Percentiles rank a stretch among this genome's conserved stretches.
Evolutionary conservation across 805 yeast species (phyloP).

Genomic region (Kluyveromyces aestuarii): DNA sequence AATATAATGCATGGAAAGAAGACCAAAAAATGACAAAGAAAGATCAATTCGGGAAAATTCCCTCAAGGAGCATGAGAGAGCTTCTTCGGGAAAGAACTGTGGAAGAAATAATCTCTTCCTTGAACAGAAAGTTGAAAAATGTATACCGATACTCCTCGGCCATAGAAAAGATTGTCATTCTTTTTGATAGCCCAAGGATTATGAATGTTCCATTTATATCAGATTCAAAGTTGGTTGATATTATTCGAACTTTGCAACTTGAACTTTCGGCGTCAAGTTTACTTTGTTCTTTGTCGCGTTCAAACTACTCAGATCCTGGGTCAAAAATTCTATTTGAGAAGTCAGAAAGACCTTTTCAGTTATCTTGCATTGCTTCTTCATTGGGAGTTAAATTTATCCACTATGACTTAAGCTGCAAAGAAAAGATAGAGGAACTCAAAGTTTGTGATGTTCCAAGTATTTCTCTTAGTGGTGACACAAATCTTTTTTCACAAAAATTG

Average conservation of each 20-base stretch:
- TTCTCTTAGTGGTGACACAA: constrained; percentile 32
- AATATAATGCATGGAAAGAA: background rate
- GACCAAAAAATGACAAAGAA: background rate
- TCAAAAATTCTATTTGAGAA: constrained; percentile 35
- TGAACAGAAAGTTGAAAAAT: background rate
- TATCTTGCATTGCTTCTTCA: constrained; percentile 32
- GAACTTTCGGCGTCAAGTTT: constrained; percentile 18
- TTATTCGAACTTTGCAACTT: constrained; percentile 16
- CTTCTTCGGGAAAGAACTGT: background rate
- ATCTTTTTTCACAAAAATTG: constrained; percentile 30
- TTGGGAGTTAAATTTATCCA: constrained; percentile 25
- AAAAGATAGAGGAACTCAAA: constrained; percentile 9
- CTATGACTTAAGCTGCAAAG: constrained; percentile 6
- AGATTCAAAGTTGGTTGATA: constrained; percentile 12
- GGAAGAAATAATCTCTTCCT: background rate
- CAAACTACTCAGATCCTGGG: constrained; percentile 34
- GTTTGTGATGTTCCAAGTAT: constrained; percentile 31
- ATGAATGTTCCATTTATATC: constrained; percentile 16
- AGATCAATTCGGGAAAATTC: background rate
- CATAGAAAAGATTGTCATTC: constrained; percentile 14
- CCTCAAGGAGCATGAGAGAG: background rate
- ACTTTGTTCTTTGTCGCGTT: constrained; percentile 21
- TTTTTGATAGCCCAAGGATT: constrained; percentile 16
- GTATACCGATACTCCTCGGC: constrained; percentile 4
- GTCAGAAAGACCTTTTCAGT: constrained; percentile 35